A percentile compares a stretch with the other conserved stretches of the same genome.
Evolutionary conservation across 108 stramenopile species (phyloP).

Genomic region (Bacterosira constricta): DNA sequence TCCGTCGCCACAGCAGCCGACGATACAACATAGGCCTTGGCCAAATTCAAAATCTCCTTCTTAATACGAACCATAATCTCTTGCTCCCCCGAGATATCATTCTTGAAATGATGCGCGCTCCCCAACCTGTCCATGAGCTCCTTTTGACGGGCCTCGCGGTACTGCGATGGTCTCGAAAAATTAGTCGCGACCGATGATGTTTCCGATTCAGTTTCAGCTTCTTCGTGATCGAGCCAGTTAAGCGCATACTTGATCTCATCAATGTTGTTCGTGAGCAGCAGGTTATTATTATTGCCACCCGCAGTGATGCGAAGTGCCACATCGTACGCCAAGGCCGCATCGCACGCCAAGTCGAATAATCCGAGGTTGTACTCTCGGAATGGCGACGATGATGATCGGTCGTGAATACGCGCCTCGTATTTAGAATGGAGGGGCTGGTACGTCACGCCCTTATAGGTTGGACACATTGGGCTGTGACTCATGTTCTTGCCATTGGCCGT

Average conservation of each 20-base stretch:
- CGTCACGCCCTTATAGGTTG: no score
- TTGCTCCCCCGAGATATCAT: background rate
- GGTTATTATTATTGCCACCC: background rate
- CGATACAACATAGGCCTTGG: background rate
- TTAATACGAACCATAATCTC: background rate
- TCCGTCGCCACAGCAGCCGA: background rate
- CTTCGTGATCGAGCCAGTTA: background rate
- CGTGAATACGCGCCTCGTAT: no score
- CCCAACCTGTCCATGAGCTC: no score
- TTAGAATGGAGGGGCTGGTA: no score
- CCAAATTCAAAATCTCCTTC: background rate
- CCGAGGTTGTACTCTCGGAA: background rate
- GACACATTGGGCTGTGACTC: no score
- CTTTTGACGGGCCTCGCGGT: background rate
- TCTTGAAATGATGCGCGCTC: no score
- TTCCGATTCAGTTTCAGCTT: background rate
- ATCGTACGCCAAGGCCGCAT: constrained; percentile 1
- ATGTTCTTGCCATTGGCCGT: no score
- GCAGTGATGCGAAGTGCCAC: background rate
- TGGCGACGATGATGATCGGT: no score
- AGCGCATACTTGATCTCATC: background rate
- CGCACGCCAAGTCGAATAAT: background rate
- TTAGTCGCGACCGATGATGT: no score
- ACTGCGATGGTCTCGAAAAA: background rate
- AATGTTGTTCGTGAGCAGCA: background rate